These are phyloP conservation scores for Exserohilum turcica DNA, from an alignment of 2,329 filamentous ascomycete species.

Conservation along the genomic window DNA sequence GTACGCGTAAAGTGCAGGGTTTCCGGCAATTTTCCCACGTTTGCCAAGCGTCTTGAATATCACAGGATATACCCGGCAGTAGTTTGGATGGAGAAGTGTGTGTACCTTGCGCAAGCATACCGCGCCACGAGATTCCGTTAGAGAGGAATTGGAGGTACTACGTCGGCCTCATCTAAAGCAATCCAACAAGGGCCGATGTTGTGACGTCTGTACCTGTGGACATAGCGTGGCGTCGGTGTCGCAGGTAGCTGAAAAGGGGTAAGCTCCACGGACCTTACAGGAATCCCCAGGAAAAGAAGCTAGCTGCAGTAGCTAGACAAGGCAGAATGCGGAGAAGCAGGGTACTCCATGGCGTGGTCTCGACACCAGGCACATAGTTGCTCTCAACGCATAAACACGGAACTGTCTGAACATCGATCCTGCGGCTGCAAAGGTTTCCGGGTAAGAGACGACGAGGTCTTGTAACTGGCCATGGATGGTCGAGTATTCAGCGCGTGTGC, in stretches of 20 bases:
- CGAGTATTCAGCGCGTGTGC: slow-evolving; percentile 9
- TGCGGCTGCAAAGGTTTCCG: slow-evolving; percentile 20
- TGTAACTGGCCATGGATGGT: slow-evolving; percentile 21
- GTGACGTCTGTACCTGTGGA: background rate
- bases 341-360: slow-evolving; percentile 13
- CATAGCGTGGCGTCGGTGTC: background rate
- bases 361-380: slow-evolving; percentile 14
- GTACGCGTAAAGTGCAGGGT: slow-evolving; percentile 20
- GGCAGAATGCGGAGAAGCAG: slow-evolving; percentile 24
- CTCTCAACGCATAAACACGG: slow-evolving; percentile 36
- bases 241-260: slow-evolving; percentile 5
- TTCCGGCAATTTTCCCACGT: slow-evolving; percentile 16
- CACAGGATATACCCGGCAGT: slow-evolving; percentile 2
- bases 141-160: background rate
- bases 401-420: slow-evolving; percentile 18
- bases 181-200: background rate
- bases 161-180: background rate
- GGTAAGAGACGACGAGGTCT: slow-evolving; percentile 16
- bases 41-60: background rate
- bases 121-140: background rate
- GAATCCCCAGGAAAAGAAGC: slow-evolving; percentile 6
- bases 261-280: slow-evolving; percentile 5
- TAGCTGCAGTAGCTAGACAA: slow-evolving; percentile 14
- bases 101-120: background rate
- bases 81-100: background rate